These are phyloP conservation scores for Ophiosphaerella korrae DNA, from an alignment of 2,329 filamentous ascomycete genomes.

Conservation along the genomic window DNA sequence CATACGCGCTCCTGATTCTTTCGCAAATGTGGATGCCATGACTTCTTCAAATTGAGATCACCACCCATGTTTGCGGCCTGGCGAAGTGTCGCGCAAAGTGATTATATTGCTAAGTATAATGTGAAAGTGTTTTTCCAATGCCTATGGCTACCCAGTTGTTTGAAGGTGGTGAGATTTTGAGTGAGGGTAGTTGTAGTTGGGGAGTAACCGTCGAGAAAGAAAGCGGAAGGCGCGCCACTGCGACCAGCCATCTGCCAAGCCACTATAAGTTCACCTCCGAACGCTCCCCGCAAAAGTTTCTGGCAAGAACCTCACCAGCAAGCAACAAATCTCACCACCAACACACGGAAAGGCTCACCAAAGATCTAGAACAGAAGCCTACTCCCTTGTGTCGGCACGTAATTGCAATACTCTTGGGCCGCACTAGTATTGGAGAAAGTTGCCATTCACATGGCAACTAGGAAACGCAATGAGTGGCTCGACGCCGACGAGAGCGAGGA, in stretches of 20 bases:
- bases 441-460: conserved; percentile 57
- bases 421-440: too few species aligned
- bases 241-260: conserved; percentile 8
- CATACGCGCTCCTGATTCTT: conserved; percentile 91
- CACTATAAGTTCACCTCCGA: conserved; percentile 32
- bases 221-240: conserved; percentile 15
- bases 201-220: neutral
- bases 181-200: conserved; percentile 1
- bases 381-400: too few species aligned
- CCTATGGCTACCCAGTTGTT: too few species aligned
- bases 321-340: neutral
- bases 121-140: neutral
- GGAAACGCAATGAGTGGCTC: conserved; percentile 75
- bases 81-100: neutral
- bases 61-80: conserved; percentile 74
- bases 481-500: conserved; percentile 54
- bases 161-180: neutral
- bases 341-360: too few species aligned
- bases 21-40: conserved; percentile 86
- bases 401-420: too few species aligned
- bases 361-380: too few species aligned
- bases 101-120: neutral
- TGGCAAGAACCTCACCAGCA: conserved; percentile 7
- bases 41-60: conserved; percentile 89
- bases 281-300: conserved; percentile 34